Evolutionary conservation across 805 yeast genomes (phyloP), one percentile per base, ranked within the genome.

Genomic region (Hagleromyces aurorensis): DNA sequence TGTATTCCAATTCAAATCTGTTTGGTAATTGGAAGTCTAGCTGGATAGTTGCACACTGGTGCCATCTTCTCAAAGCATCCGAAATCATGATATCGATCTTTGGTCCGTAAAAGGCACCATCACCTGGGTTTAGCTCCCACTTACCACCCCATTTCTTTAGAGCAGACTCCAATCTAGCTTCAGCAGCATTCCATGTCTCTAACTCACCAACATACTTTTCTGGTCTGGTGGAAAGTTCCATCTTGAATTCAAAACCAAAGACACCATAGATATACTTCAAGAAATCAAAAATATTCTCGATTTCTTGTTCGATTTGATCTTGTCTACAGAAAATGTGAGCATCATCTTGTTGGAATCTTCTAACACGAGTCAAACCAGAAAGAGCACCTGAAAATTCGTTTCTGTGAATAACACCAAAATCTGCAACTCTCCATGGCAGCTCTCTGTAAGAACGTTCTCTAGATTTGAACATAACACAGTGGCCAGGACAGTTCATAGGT

Each of bases 281-380:
- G 69, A 89, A 87, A 53, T 85, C 93, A 53, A 89, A 82, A 34
- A 83, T 77, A 37, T 78, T 78, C 30, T 74, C 72, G 43, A 89
- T 85, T 66, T 89, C 97, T 31, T 64, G 59, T 55, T 77, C 93
- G 47, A 89, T 85, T 68, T 89, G 97, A 40, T 80, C 94, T 46
- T 72, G 77, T 33, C 85, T 77, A 70, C 97, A 91, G 80, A 89
- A 89, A 46, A 89, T 89, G 61, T 89, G 98, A 27, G 96, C 96
- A 64, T 89, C 98, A 62, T 89, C 98, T 67, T 89, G 98, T 64
- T 89, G 98, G 82, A 89, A 89, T 64, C 97, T 78, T 67, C 98
- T 82, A 26, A 91, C 97, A 66, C 98, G 81, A 33, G 98, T 91
- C 59, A 89, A 75, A 29, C 91, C 91, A 23, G 96, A 76, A 44